Conservation (phyloP, 805 yeast species). For the Debaryomyces prosopidis region DNA sequence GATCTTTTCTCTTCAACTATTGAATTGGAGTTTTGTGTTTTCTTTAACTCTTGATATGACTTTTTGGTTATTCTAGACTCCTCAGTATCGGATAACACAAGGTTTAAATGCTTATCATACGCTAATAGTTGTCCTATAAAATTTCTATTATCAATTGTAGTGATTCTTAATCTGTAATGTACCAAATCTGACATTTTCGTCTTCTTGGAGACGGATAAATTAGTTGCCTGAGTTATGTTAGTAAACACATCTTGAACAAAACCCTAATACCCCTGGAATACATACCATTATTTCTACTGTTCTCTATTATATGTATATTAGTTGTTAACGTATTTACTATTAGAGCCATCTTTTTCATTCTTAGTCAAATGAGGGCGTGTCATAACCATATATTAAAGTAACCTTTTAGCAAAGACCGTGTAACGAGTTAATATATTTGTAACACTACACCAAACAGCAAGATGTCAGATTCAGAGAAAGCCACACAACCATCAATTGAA, state of each 20-base stretch:
- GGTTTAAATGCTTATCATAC: constrained; percentile 85
- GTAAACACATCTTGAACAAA: background rate
- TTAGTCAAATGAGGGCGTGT: background rate
- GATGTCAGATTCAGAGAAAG: constrained; percentile 2
- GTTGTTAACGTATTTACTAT: no score
- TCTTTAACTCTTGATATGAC: constrained; percentile 41
- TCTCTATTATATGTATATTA: no score
- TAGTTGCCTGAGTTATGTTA: background rate
- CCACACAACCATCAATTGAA: constrained; percentile 7
- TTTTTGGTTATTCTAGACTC: constrained; percentile 77
- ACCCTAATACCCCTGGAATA: no score
- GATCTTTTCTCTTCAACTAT: constrained; percentile 68
- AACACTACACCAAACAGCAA: background rate
- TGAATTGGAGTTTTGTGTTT: constrained; percentile 25
- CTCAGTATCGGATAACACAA: constrained; percentile 81
- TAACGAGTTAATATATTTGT: background rate
- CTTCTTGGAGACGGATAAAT: constrained; percentile 29
- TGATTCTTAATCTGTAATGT: constrained; percentile 69
- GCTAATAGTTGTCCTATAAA: constrained; percentile 81
- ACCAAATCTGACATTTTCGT: constrained; percentile 64
- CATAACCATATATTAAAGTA: background rate
- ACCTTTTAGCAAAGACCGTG: background rate
- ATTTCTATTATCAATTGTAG: constrained; percentile 75
- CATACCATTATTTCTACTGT: no score
- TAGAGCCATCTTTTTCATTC: background rate